Percentiles rank a stretch among this genome's conserved stretches.
These are phyloP conservation scores for Monosporascus sp. DNA, from an alignment of 2,329 filamentous ascomycete species.

Conservation along the genomic window DNA sequence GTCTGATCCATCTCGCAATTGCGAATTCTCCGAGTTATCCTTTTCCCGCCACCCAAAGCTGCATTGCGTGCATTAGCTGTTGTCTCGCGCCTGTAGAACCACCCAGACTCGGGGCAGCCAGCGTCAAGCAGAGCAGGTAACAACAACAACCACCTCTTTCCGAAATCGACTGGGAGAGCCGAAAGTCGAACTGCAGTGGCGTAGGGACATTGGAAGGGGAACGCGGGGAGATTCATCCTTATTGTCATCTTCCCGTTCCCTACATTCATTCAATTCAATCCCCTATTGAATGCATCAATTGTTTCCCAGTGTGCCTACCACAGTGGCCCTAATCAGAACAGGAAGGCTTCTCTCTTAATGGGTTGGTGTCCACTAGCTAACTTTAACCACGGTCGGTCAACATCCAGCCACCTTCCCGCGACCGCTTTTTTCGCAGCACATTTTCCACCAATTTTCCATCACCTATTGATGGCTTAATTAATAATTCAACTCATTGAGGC, in stretches of 20 bases:
- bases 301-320: not conserved
- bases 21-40: not conserved
- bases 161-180: too few species aligned
- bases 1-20: not conserved
- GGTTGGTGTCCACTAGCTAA: not conserved
- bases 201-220: too few species aligned
- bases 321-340: not conserved
- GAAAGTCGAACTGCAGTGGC: too few species aligned
- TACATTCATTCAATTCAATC: not conserved
- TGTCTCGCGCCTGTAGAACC: not conserved
- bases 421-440: not conserved
- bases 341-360: not conserved
- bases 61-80: not conserved
- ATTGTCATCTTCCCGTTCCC: not conserved
- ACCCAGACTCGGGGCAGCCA: not conserved
- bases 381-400: not conserved
- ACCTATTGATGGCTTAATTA: not conserved
- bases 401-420: not conserved
- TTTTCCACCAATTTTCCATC: not conserved
- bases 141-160: too few species aligned
- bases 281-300: not conserved
- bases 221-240: not conserved
- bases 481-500: not conserved
- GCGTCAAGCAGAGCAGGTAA: too few species aligned
- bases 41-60: not conserved